Percentiles rank a stretch among this genome's conserved stretches.
These are phyloP conservation scores for Aspergillus vadensis DNA, from an alignment of 2,329 filamentous ascomycete species.

Conservation along the genomic window DNA sequence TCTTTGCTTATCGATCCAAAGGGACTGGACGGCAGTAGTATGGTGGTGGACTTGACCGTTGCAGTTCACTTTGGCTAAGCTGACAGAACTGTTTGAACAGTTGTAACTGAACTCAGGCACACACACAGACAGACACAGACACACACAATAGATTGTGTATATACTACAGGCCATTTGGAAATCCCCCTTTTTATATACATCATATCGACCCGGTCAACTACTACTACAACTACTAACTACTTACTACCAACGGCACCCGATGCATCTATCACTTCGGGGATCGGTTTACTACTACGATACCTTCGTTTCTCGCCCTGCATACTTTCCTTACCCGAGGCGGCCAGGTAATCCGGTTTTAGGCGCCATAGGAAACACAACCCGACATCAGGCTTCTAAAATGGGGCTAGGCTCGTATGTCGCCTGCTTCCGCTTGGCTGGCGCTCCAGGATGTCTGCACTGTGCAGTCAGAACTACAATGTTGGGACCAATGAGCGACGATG, in stretches of 20 bases:
- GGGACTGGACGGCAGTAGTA: neutral
- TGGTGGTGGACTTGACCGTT: neutral
- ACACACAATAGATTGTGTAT: neutral
- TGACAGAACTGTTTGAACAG: neutral
- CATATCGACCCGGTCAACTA: neutral
- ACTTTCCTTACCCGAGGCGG: neutral
- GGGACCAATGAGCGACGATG: neutral
- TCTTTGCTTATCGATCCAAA: neutral
- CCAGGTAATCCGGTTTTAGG: slow-evolving; percentile 7
- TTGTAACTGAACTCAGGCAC: neutral
- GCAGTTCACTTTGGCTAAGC: neutral
- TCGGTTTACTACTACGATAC: too few relatives aligned
- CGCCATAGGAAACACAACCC: slow-evolving; percentile 7
- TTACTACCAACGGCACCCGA: neutral
- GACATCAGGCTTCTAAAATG: slow-evolving; percentile 5
- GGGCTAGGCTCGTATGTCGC: slow-evolving; percentile 5
- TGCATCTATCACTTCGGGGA: neutral
- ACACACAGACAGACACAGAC: neutral
- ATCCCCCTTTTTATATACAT: slow-evolving; percentile 6
- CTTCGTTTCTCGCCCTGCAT: neutral
- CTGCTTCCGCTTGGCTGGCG: slow-evolving; percentile 10
- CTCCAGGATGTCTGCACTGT: neutral
- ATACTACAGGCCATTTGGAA: slow-evolving; percentile 1
- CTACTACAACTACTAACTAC: neutral
- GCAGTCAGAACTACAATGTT: slow-evolving; percentile 9